A percentile compares a stretch with the other conserved stretches of the same genome.
Evolutionary conservation across 352 stramenopile genomes (phyloP).

Genomic region (Phytophthora cryptogea): DNA sequence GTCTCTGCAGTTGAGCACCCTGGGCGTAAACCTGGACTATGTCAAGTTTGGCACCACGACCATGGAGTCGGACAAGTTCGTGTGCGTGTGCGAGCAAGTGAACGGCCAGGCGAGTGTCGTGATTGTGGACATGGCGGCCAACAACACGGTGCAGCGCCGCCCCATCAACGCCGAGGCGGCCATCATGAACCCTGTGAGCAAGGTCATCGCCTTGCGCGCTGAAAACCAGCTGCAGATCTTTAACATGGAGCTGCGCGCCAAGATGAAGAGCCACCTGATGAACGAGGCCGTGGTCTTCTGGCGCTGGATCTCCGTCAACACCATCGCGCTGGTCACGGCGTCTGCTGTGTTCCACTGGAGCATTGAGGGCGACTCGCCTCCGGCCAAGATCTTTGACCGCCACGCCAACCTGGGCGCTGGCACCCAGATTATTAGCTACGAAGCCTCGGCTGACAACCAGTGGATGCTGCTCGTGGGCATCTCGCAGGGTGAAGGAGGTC

Average conservation of each 20-base stretch:
- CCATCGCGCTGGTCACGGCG: conserved; percentile 97
- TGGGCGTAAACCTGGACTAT: conserved; percentile 91
- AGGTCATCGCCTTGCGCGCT: conserved; percentile 87
- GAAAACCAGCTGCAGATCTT: conserved; percentile 99
- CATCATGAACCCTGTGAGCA: conserved; percentile 99
- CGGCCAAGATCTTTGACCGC: conserved; percentile 98
- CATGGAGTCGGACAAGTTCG: conserved; percentile 98
- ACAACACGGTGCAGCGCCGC: conserved; percentile 90
- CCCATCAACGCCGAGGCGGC: conserved; percentile 99
- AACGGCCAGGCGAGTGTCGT: conserved; percentile 90
- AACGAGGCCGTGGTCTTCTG: conserved; percentile 97
- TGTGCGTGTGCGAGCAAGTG: conserved; percentile 93
- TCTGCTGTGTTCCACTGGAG: conserved; percentile 98
- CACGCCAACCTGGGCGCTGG: conserved; percentile 93
- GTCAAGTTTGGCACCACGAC: conserved; percentile 94
- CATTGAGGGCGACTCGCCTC: conserved; percentile 91
- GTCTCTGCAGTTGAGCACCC: conserved; percentile 68
- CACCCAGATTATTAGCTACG: conserved; percentile 99
- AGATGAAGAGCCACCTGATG: conserved; percentile 97
- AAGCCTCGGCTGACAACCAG: conserved; percentile 96
- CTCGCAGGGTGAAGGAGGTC: conserved; percentile 91
- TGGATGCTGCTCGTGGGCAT: conserved; percentile 99
- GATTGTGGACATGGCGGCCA: conserved; percentile 91
- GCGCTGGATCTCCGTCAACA: conserved; percentile 97
- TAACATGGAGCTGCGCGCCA: conserved; percentile 99